Evolutionary conservation across 192 early-diverging fungal genomes (phyloP).

Genomic region (Umbelopsis ramanniana): DNA sequence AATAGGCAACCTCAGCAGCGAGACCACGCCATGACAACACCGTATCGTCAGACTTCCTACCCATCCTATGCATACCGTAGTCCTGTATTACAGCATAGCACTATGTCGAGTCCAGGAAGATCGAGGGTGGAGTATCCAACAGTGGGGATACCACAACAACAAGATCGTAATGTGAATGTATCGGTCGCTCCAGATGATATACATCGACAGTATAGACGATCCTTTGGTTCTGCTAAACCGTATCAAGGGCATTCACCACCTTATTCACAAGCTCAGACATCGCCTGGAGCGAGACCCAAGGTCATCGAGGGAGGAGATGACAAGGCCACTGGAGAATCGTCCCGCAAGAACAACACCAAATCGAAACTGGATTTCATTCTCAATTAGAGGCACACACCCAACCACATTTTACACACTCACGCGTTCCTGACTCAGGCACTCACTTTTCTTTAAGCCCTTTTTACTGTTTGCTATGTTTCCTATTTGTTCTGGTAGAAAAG

Average conservation of each 20-base stretch:
- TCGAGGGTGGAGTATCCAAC: not conserved
- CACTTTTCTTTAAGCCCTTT: not conserved
- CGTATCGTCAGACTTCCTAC: not conserved
- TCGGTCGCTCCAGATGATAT: not conserved
- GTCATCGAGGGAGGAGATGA: not conserved
- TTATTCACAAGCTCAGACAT: not conserved
- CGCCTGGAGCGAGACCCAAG: not conserved
- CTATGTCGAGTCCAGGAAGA: not conserved
- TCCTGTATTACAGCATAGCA: slow-evolving; percentile 4
- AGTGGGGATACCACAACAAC: not conserved
- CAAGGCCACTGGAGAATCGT: not conserved
- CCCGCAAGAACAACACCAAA: slow-evolving; percentile 6
- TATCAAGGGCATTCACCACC: not conserved
- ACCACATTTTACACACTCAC: not conserved
- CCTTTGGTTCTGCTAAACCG: not conserved
- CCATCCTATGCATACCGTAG: slow-evolving; percentile 14
- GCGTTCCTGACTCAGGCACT: not conserved
- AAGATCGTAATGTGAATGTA: not conserved
- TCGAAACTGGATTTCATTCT: slow-evolving; percentile 23
- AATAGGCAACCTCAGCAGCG: not conserved
- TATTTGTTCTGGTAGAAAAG: not conserved
- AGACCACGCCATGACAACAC: not conserved
- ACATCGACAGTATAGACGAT: slow-evolving; percentile 8
- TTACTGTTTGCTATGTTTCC: not conserved
- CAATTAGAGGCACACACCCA: not conserved